These are phyloP conservation scores for Neopestalotiopsis sp. DNA, from an alignment of 2,329 filamentous ascomycete genomes.

Conservation along the genomic window DNA sequence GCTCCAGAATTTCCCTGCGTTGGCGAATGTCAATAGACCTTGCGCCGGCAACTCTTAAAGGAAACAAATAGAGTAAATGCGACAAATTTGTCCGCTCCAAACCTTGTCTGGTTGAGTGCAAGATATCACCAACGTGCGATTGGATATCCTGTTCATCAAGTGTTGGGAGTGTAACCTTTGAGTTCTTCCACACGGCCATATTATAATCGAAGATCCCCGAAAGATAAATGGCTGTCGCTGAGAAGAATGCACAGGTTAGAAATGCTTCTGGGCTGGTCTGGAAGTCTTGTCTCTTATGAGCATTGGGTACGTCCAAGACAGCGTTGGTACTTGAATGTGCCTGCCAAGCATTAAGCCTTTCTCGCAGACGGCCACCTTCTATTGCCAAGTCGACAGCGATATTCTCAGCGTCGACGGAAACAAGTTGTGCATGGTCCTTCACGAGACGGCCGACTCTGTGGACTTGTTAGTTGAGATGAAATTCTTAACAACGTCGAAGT, in stretches of 20 bases:
- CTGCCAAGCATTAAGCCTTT: not conserved
- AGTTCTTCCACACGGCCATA: slow-evolving; percentile 7
- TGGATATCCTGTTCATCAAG: slow-evolving; percentile 13
- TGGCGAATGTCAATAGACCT: slow-evolving; percentile 7
- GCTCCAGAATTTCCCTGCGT: not conserved
- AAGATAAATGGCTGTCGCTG: slow-evolving; percentile 18
- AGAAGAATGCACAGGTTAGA: slow-evolving; percentile 10
- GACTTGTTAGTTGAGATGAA: not conserved
- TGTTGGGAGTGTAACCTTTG: slow-evolving; percentile 1
- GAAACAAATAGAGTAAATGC: slow-evolving; percentile 18
- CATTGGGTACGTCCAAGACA: too few relatives aligned
- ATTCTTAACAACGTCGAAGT: not conserved
- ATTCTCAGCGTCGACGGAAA: not conserved
- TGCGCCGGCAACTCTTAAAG: slow-evolving; percentile 20
- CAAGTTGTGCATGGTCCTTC: not conserved
- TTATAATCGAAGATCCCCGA: slow-evolving; percentile 20
- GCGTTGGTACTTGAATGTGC: not conserved
- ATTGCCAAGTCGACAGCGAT: slow-evolving; percentile 3
- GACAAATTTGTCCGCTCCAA: slow-evolving; percentile 14
- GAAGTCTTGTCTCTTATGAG: too few relatives aligned
- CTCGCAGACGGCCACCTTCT: slow-evolving; percentile 9
- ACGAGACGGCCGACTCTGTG: slow-evolving; percentile 6
- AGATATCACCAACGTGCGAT: not conserved
- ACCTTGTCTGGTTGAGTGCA: not conserved
- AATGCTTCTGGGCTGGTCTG: not conserved